Evolutionary conservation across 2,329 filamentous ascomycete genomes (phyloP), one percentile per base, ranked within the genome.

Genomic region (Ophiostoma australiae): DNA sequence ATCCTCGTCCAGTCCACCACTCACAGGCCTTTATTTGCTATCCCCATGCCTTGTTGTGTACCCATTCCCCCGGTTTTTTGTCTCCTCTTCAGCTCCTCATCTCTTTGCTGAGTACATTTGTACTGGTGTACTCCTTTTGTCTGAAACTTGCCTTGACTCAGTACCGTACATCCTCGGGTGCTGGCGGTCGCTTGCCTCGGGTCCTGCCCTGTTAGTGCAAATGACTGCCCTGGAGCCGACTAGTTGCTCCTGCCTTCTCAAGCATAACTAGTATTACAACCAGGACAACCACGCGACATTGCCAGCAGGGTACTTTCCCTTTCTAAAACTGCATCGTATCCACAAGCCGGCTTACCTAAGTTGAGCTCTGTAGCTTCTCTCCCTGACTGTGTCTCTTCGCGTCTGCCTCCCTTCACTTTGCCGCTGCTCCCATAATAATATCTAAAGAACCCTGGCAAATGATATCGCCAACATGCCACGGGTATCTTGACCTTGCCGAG

Each of bases 131-230:
- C 52, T 13, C 27, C 5, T 58, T 27, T 58, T 27, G 8, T 27
- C 52, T 58, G 8, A 58, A 58, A 58, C 52, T n/a, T 27, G 52
- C n/a, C 17, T 58, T 10, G 27, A 6, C 17, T 8, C 20, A 35
- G 1, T 11, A 33, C 65, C 37, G 65, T 67, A 44, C 23, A 67
- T 23, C 65, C 65, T 41, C 65, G 65, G 65, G 65, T 67, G 37
- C 35, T 41, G n/a, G 27, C 39, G 39, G 39, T 33, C 66, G 66
- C 66, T 68, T 27, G 52, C 52, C 52, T 58, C 52, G 52, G 52
- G 52, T 58, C 52, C 23, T 58, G n/a, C 52, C 52, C 23, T 58
- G 52, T 27, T 58, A n/a, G 52, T 27, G 8, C 52, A 58, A 27
- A 1, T 13, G 11, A 58, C 8, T 31, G 44, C 44, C 52, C 52